A percentile compares a stretch with the other conserved stretches of the same genome.
Evolutionary conservation across 2,329 filamentous ascomycete genomes (phyloP).

Genomic region (Fusarium phyllophilum): DNA sequence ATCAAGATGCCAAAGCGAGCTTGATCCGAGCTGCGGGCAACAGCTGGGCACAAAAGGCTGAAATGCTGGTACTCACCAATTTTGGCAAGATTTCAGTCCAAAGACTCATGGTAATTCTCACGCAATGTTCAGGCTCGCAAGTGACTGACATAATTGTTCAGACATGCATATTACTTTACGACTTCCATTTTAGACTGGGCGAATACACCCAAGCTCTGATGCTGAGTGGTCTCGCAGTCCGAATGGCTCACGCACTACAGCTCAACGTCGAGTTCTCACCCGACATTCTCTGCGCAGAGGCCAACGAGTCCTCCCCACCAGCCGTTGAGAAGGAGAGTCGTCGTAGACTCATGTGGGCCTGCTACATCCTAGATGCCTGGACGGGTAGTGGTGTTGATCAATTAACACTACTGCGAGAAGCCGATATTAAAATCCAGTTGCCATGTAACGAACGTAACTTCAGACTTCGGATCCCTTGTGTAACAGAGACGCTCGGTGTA

Average conservation of each 20-base stretch:
- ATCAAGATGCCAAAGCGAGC: constrained; percentile 44
- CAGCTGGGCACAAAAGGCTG: constrained; percentile 52
- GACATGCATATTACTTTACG: constrained; percentile 53
- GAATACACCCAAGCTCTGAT: constrained; percentile 55
- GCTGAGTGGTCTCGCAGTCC: constrained; percentile 54
- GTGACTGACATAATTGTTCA: constrained; percentile 19
- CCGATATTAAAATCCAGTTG: constrained; percentile 55
- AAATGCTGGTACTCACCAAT: constrained; percentile 49
- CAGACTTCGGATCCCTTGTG: constrained; percentile 53
- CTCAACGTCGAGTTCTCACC: constrained; percentile 52
- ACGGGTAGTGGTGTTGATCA: constrained; percentile 53
- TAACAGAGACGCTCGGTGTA: constrained; percentile 54
- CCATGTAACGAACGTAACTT: constrained; percentile 55
- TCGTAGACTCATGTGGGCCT: constrained; percentile 55
- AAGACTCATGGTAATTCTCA: constrained; percentile 50
- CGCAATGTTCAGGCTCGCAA: neutral
- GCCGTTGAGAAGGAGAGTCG: constrained; percentile 53
- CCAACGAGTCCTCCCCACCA: constrained; percentile 45
- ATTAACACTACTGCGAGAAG: constrained; percentile 52
- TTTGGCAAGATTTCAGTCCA: constrained; percentile 54
- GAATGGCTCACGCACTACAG: constrained; percentile 55
- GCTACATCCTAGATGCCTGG: constrained; percentile 55
- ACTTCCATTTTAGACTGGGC: constrained; percentile 53
- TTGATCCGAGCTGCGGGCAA: constrained; percentile 50
- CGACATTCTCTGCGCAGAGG: constrained; percentile 52